phyloP scores from a whole-genome alignment of 441 rosid species.

The Metrosideros polymorpha region DNA sequence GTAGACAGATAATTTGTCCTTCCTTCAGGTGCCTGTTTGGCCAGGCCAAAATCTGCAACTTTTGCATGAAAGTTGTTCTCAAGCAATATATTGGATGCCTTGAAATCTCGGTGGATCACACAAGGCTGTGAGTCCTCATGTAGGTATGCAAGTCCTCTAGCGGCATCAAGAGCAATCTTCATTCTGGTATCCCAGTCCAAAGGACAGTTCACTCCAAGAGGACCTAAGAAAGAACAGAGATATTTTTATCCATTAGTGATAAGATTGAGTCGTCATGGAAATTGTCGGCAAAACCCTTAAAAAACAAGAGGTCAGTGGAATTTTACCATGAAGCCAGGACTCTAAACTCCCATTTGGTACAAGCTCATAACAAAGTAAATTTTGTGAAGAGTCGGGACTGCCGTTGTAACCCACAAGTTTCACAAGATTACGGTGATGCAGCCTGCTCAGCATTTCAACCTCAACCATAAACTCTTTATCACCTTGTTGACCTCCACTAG shows the following conservation, averaged over 20 bases:
- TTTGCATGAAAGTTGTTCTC: constrained; percentile 89
- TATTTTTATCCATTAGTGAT: not conserved
- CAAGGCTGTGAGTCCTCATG: constrained; percentile 98
- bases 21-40: constrained; percentile 98
- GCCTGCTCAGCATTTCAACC: constrained; percentile 97
- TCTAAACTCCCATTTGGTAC: constrained; percentile 95
- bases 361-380: constrained; percentile 88
- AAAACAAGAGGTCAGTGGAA: not conserved
- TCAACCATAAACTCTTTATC: constrained; percentile 90
- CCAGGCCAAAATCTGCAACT: constrained; percentile 95
- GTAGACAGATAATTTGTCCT: constrained; percentile 83
- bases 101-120: constrained; percentile 93
- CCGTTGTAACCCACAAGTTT: constrained; percentile 93
- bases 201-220: constrained; percentile 83
- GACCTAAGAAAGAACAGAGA: constrained; percentile 46
- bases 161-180: constrained; percentile 98
- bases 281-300: not conserved
- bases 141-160: constrained; percentile 90
- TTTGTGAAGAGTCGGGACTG: constrained; percentile 79
- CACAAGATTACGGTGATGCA: constrained; percentile 98
- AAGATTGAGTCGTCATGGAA: not conserved
- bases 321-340: constrained; percentile 91
- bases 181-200: constrained; percentile 91
- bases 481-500: constrained; percentile 88
- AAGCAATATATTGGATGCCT: constrained; percentile 90